Evolutionary conservation across 805 yeast species (phyloP).

Genomic region (Cephaloascus albidus): DNA sequence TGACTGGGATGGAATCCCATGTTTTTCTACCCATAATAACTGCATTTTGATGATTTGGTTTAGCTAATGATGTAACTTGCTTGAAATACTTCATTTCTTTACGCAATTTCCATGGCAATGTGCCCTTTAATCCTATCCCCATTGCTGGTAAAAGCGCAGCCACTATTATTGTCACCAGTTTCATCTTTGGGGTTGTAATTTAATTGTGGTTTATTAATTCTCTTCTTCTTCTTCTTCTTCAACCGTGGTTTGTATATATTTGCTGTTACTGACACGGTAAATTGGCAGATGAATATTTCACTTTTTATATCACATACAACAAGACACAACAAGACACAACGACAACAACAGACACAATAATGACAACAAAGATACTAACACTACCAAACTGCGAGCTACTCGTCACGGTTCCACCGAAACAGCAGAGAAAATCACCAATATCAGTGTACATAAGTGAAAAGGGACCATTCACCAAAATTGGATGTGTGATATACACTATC

Average conservation of each 20-base stretch:
- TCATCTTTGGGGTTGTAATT: background rate
- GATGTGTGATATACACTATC: slow-evolving; percentile 34
- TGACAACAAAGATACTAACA: background rate
- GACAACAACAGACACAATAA: background rate
- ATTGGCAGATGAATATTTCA: background rate
- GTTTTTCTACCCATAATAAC: slow-evolving; percentile 96
- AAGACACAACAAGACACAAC: background rate
- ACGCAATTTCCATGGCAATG: slow-evolving; percentile 80
- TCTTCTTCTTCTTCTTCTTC: too few species aligned
- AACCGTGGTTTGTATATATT: background rate
- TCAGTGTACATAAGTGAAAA: slow-evolving; percentile 20
- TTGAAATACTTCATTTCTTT: slow-evolving; percentile 82
- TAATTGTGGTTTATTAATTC: too few species aligned
- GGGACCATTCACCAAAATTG: slow-evolving; percentile 21
- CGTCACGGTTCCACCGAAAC: background rate
- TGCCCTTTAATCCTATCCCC: slow-evolving; percentile 81
- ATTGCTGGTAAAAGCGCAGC: slow-evolving; percentile 75
- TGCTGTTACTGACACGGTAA: background rate
- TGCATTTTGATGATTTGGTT: slow-evolving; percentile 39
- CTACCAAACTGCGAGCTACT: too few species aligned
- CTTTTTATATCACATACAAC: background rate
- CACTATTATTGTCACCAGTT: slow-evolving; percentile 49
- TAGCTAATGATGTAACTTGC: slow-evolving; percentile 47
- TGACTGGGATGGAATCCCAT: slow-evolving; percentile 86
- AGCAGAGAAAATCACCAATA: slow-evolving; percentile 18